Evolutionary conservation across 768 basidiomycete genomes (phyloP).

Genomic region (Naganishia friedmannii): DNA sequence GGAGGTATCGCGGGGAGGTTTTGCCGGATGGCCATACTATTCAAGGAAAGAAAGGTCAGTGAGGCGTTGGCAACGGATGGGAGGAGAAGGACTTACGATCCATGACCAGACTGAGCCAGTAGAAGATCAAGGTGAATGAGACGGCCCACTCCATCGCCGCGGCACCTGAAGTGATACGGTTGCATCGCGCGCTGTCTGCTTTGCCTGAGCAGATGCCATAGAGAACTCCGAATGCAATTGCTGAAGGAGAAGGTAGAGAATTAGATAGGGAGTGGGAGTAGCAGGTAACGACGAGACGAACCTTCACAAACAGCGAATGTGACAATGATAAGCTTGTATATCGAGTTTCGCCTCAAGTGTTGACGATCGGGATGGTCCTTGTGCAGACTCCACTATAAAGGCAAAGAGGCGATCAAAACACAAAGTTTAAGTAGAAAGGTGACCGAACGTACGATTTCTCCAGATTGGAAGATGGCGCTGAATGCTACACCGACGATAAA

Average conservation of each 20-base stretch:
- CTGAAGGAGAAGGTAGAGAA: not conserved
- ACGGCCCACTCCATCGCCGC: slow-evolving; percentile 52
- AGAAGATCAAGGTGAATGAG: slow-evolving; percentile 48
- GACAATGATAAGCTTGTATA: slow-evolving; percentile 52
- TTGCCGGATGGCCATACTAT: slow-evolving; percentile 40
- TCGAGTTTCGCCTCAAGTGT: slow-evolving; percentile 49
- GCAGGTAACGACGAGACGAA: not conserved
- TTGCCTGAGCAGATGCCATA: slow-evolving; percentile 40
- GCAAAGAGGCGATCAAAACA: not conserved
- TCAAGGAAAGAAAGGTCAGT: not conserved
- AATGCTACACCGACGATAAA: slow-evolving; percentile 53
- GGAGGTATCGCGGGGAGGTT: slow-evolving; percentile 49
- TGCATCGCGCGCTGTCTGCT: slow-evolving; percentile 34
- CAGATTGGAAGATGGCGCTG: slow-evolving; percentile 51
- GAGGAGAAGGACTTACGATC: slow-evolving; percentile 52
- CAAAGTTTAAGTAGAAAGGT: not conserved
- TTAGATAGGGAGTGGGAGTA: too few relatives aligned
- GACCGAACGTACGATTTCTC: slow-evolving; percentile 44
- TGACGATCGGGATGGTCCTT: slow-evolving; percentile 52
- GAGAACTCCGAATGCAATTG: slow-evolving; percentile 50
- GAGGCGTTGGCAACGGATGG: not conserved
- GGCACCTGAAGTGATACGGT: slow-evolving; percentile 47
- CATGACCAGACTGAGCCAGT: slow-evolving; percentile 51
- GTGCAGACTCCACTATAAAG: slow-evolving; percentile 45
- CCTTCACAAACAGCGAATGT: slow-evolving; percentile 41